Percentiles rank a stretch among this genome's conserved stretches.
phyloP scores from a whole-genome alignment of 345 rosid genomes.

The Cardamine chenopodiifolia region DNA sequence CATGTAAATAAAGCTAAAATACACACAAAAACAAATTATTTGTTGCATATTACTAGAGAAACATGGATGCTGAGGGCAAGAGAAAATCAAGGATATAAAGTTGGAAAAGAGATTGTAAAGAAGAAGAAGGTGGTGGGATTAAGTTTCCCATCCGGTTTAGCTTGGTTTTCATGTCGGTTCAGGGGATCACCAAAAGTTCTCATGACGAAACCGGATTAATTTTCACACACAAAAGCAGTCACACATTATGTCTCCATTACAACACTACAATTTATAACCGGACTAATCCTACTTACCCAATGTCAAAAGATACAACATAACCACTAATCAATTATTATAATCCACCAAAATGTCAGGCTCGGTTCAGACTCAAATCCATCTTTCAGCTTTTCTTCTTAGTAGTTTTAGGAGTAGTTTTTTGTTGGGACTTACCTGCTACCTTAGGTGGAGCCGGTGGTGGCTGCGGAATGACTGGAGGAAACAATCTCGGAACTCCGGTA shows the following conservation, averaged over 20 bases:
- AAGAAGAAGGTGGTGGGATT: too few species aligned
- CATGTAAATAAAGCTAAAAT: too few species aligned
- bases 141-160: neutral
- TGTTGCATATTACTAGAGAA: too few species aligned
- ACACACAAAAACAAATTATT: too few species aligned
- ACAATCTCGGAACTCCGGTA: conserved; percentile 14
- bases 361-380: neutral
- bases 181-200: neutral
- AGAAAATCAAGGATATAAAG: too few species aligned
- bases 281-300: too few species aligned
- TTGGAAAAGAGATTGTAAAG: too few species aligned
- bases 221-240: neutral
- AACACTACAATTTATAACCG: neutral
- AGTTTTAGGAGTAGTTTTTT: neutral
- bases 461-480: conserved; percentile 6
- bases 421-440: neutral
- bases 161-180: neutral
- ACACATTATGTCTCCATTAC: neutral
- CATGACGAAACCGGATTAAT: neutral
- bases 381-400: neutral
- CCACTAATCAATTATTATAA: neutral
- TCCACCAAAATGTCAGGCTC: neutral
- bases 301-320: too few species aligned
- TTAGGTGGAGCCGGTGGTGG: too few species aligned
- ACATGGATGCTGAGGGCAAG: too few species aligned